Conservation (phyloP, 2,329 filamentous ascomycete species). For the Penicillium sp. region DNA sequence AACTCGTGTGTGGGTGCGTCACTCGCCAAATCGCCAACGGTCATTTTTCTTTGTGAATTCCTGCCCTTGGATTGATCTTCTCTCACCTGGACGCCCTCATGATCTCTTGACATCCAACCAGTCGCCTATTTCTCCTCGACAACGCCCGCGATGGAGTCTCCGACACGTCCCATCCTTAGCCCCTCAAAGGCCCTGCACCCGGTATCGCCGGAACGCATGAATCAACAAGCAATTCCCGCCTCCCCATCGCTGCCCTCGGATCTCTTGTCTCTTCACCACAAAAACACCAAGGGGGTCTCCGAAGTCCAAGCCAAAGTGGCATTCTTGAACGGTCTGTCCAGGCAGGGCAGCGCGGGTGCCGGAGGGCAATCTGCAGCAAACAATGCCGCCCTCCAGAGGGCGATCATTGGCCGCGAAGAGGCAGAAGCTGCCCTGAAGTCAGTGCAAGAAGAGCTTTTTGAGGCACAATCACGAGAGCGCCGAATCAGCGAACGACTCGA, state of each 20-base stretch:
- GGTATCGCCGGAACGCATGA: slow-evolving; percentile 47
- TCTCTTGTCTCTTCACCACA: slow-evolving; percentile 33
- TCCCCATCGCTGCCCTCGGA: slow-evolving; percentile 40
- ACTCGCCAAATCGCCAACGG: slow-evolving; percentile 21
- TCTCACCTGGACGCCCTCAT: slow-evolving; percentile 14
- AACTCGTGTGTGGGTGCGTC: slow-evolving; percentile 29
- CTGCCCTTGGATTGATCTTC: slow-evolving; percentile 5
- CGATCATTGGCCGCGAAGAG: slow-evolving; percentile 45
- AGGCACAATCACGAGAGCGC: slow-evolving; percentile 42
- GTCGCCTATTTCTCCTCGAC: slow-evolving; percentile 4
- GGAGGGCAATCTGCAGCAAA: slow-evolving; percentile 31
- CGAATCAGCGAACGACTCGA: slow-evolving; percentile 44
- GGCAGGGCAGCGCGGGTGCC: slow-evolving; percentile 29
- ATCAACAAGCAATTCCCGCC: slow-evolving; percentile 42
- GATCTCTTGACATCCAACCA: slow-evolving; percentile 12
- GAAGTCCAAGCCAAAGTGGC: slow-evolving; percentile 48
- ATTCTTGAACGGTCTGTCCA: slow-evolving; percentile 44
- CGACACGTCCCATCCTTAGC: slow-evolving; percentile 30
- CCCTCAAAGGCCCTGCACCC: slow-evolving; percentile 40
- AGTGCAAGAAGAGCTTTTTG: slow-evolving; percentile 36
- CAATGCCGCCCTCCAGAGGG: slow-evolving; percentile 42
- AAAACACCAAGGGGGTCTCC: slow-evolving; percentile 33
- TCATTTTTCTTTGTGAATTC: slow-evolving; percentile 11
- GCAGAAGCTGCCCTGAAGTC: slow-evolving; percentile 38
- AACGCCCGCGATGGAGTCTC: slow-evolving; percentile 33